phyloP scores from a whole-genome alignment of 2,329 filamentous ascomycete genomes.

The Scedosporium minutisporum region DNA sequence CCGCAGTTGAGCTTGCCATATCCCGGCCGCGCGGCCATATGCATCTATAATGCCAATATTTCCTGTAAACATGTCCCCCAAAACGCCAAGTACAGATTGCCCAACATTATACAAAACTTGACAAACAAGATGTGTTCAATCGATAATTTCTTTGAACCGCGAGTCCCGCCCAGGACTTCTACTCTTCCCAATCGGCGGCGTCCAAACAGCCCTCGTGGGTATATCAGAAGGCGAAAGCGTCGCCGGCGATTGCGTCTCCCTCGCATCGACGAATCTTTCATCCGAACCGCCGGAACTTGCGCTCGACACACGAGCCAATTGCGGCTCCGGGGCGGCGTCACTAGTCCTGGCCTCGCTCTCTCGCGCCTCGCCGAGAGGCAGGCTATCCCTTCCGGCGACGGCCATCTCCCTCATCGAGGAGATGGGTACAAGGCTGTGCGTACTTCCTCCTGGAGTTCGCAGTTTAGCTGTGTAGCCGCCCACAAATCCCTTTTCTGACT shows the following conservation, averaged over 20 bases:
- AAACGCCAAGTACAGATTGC: not conserved
- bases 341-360: not conserved
- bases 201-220: constrained; percentile 15
- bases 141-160: constrained; percentile 40
- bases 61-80: no score
- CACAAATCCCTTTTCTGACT: not conserved
- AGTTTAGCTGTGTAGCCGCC: constrained; percentile 1
- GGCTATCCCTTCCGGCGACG: not conserved
- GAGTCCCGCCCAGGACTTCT: constrained; percentile 47
- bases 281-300: not conserved
- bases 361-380: not conserved
- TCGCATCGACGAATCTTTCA: constrained; percentile 4
- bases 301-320: not conserved
- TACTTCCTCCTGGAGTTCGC: not conserved
- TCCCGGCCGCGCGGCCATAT: no score
- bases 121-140: not conserved
- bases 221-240: not conserved
- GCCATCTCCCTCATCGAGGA: not conserved
- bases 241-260: not conserved
- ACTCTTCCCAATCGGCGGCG: constrained; percentile 29
- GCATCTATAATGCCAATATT: no score
- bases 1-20: no score
- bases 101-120: no score
- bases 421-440: not conserved
- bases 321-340: not conserved